Percentiles rank a stretch among this genome's conserved stretches.
phyloP scores from a whole-genome alignment of 2,329 filamentous ascomycete genomes.

The Colletotrichum orbiculare region DNA sequence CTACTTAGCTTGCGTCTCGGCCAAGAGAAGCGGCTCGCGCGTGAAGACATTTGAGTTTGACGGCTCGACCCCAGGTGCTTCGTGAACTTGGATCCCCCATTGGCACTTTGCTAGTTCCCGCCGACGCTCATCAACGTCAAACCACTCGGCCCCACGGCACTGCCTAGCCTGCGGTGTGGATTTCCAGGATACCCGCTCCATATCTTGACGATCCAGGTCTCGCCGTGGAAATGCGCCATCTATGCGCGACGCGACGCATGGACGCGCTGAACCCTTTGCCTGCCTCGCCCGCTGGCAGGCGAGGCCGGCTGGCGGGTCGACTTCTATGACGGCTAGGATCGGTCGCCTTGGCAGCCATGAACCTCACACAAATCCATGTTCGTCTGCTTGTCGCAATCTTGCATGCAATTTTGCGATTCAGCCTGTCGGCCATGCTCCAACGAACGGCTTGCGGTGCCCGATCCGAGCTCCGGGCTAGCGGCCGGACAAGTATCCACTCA shows the following conservation, averaged over 20 bases:
- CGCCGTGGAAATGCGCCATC: constrained; percentile 6
- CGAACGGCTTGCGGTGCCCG: too few species aligned
- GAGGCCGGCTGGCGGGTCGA: neutral
- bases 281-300: neutral
- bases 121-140: constrained; percentile 27
- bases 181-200: constrained; percentile 1
- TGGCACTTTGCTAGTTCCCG: constrained; percentile 20
- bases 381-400: too few species aligned
- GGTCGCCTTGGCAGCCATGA: too few species aligned
- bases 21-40: constrained; percentile 8
- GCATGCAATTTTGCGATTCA: too few species aligned
- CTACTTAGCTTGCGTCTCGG: neutral
- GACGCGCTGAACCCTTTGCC: neutral
- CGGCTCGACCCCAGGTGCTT: constrained; percentile 4
- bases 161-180: constrained; percentile 23
- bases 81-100: constrained; percentile 4
- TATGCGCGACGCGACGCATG: constrained; percentile 20
- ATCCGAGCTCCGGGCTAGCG: too few species aligned
- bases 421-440: too few species aligned
- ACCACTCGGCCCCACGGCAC: constrained; percentile 26
- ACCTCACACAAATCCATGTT: too few species aligned
- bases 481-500: too few species aligned
- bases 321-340: constrained; percentile 3
- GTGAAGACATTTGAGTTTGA: constrained; percentile 1
- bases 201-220: constrained; percentile 1